Evolutionary conservation across 768 basidiomycete genomes (phyloP), one percentile per base, ranked within the genome.

Genomic region (Rhizopogon vinicolor): DNA sequence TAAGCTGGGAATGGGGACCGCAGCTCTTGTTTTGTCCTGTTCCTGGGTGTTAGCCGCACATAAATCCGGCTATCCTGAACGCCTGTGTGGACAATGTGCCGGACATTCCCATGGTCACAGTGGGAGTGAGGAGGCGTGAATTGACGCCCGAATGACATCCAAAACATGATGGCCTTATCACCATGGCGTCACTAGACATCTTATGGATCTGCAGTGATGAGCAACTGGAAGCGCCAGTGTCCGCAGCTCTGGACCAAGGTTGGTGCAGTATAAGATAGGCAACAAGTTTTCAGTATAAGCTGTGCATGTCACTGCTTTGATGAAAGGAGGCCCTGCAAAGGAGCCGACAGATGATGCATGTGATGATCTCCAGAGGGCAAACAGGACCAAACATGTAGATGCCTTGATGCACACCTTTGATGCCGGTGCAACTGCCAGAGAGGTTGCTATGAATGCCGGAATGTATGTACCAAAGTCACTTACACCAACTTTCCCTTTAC

Each of bases 401-500:
- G 43, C 31, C 44, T 18, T 68, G 61, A 68, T 69, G 57, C 43
- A 53, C 41, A 53, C 41, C 46, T 55, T 43, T 55, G 54, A 55
- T 55, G 54, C n/a, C n/a, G n/a, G n/a, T 6, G 45, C 46, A 56
- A 42, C 58, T 46, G 58, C 53, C 56, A 46, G 48, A 53, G 58
- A 53, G 58, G 65, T 62, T 60, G 57, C 63, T 22, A 61, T 59
- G 62, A 55, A 49, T 41, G 53, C 48, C 52, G 44, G 67, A 57
- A 57, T 63, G 58, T 37, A 25, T 51, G 19, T 46, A 58, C 48
- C 28, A 22, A 43, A 40, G 25, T n/a, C n/a, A n/a, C n/a, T n/a
- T 46, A 28, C 46, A 42, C 42, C 14, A 57, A 41, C 52, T 19
- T 25, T 37, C 35, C 33, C 1, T 35, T 29, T 53, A 54, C 51